A percentile compares a stretch with the other conserved stretches of the same genome.
phyloP scores from a whole-genome alignment of 1,284 basidiomycete genomes.

The Trichosporon sp. region DNA sequence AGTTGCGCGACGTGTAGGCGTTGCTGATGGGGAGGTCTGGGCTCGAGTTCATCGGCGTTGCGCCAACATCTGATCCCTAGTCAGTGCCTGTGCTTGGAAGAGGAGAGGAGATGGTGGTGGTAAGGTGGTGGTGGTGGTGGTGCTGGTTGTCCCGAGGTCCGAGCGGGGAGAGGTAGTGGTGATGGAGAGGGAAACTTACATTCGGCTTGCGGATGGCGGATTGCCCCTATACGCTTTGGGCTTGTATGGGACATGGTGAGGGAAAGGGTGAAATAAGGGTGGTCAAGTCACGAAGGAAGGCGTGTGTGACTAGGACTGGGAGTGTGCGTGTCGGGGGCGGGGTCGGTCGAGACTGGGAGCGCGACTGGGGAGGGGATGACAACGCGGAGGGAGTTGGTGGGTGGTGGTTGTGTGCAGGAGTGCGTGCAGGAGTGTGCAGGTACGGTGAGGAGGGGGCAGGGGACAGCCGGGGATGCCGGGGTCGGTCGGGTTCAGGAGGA shows the following conservation, averaged over 20 bases:
- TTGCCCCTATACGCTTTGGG: constrained; percentile 47
- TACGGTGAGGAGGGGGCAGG: not conserved
- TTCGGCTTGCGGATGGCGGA: constrained; percentile 54
- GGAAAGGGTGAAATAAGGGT: not conserved
- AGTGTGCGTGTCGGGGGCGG: not conserved
- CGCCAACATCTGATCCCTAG: constrained; percentile 50
- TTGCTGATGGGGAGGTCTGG: constrained; percentile 36
- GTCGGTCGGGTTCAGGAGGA: constrained; percentile 9
- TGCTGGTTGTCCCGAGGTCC: not conserved
- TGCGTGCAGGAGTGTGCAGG: not conserved
- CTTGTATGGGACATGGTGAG: constrained; percentile 45
- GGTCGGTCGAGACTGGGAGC: not conserved
- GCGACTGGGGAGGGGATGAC: not conserved
- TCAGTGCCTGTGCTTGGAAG: constrained; percentile 21
- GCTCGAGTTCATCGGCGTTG: constrained; percentile 46
- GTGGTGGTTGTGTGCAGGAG: not conserved
- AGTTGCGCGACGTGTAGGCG: constrained; percentile 49
- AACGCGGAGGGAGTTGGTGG: not conserved
- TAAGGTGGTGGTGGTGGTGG: not conserved
- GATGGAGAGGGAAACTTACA: constrained; percentile 42
- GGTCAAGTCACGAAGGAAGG: constrained; percentile 2
- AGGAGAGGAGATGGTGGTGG: not conserved
- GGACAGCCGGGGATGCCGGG: not conserved
- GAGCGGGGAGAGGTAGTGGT: not conserved
- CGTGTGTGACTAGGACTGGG: not conserved